These are phyloP conservation scores for Millerozyma acaciae DNA, from an alignment of 805 yeast genomes.

Conservation along the genomic window DNA sequence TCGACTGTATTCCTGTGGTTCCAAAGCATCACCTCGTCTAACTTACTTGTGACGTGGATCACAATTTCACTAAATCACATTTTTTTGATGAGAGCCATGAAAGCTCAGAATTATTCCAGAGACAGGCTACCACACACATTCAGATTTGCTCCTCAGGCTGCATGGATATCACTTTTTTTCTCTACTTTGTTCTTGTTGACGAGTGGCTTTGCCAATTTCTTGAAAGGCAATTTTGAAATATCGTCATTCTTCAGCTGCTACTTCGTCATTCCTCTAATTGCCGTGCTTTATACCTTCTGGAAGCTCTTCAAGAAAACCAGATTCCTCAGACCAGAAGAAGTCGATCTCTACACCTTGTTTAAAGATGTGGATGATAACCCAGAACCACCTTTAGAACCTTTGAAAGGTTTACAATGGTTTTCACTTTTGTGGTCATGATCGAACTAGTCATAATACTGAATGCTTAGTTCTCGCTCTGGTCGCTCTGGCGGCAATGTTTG, in stretches of 20 bases:
- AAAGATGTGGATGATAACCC: constrained; percentile 23
- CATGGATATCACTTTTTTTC: constrained; percentile 9
- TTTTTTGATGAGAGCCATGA: constrained; percentile 30
- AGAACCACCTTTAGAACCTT: constrained; percentile 21
- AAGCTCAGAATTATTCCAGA: constrained; percentile 35
- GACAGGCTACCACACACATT: constrained; percentile 29
- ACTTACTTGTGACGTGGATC: constrained; percentile 28
- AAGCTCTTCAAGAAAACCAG: constrained; percentile 28
- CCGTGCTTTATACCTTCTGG: constrained; percentile 27
- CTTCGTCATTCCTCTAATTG: constrained; percentile 23
- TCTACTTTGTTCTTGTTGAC: constrained; percentile 26
- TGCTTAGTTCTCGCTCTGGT: too few relatives aligned
- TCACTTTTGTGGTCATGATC: constrained; percentile 19
- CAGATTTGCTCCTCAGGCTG: constrained; percentile 13
- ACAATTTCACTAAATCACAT: constrained; percentile 29
- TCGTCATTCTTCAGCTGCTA: constrained; percentile 20
- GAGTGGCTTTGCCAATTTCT: constrained; percentile 32
- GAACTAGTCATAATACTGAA: too few relatives aligned
- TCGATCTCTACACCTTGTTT: constrained; percentile 23
- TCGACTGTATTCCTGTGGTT: constrained; percentile 34
- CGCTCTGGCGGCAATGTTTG: too few relatives aligned
- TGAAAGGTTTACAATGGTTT: constrained; percentile 18
- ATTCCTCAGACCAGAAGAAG: constrained; percentile 31
- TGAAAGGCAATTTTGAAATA: constrained; percentile 24
- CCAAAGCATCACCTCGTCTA: constrained; percentile 27